Base-by-base conservation (phyloP, 164 flowering plant species). In the Cinnamomum micranthum region DNA sequence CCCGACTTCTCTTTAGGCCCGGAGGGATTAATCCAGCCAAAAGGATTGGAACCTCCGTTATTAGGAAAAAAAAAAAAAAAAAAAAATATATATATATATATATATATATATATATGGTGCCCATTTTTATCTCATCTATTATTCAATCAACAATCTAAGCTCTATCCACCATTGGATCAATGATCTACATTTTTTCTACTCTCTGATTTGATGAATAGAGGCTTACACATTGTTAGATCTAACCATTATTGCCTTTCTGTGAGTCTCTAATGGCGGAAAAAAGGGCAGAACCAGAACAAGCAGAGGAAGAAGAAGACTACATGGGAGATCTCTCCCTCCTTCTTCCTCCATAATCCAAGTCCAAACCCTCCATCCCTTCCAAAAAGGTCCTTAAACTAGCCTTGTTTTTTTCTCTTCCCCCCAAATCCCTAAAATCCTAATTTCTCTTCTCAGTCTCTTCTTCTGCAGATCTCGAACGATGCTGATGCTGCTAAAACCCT, bases 241-340 rank as follows among this genome's bases (percentile, higher is more conserved):
- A 31, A 4, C 5, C 33, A 31, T 31, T 31, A 6, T 31, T 31
- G 35, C 6, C 35, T 31, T 31, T n/a, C 31, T 2, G 4, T 35
- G 10, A 6, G 6, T 35, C 47, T 41, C 10, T 9, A 28, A 87
- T 81, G 86, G 85, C 86, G 73, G 85, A 77, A 73, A 70, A 81
- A 58, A 71, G 31, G 24, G 41, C 66, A 7, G 68, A 23, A 3
- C 84, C 76, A 71, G 85, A 85, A 59, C 91, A 90, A 6, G 97
- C 88, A 19, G 97, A 94, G 10, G 47, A 6, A 2, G 85, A 76
- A 13, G 97, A 90, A 17, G 97, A 95, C 77, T 95, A 95, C 87
- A 88, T 95, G 94, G 97, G 89, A 0, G 94, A 95, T 82, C 89
- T 95, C 76, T 87, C 97, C 69, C 81, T 75, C n/a, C 91, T 95